Base-by-base conservation (phyloP, 495 filamentous ascomycete genomes). In the Hyphodiscus hymeniophilus region DNA sequence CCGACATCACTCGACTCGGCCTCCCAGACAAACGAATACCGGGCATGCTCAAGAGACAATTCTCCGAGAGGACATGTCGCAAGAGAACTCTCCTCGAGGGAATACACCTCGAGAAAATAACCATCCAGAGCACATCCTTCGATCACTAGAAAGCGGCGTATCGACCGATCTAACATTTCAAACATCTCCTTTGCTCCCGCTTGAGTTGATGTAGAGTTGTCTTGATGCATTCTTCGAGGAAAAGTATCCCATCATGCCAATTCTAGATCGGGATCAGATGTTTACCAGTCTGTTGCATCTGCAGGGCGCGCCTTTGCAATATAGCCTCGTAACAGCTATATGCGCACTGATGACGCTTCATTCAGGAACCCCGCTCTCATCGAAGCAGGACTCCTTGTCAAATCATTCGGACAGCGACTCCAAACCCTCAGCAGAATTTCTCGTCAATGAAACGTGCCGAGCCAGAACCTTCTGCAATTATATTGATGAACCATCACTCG, bases 191-290 rank as follows among this genome's bases (percentile, higher is more conserved):
- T 7, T 55, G 8, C 13, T 55, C 8, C 24, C 47, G 6, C 17
- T 4, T 2, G 41, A 50, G 7, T 7, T 50, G 12, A 46, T 55
- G 8, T 20, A 22, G 26, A 32, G 18, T n/a, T 55, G 52, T 23
- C 1, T 55, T 22, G 30, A 55, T 47, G 52, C 47, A 6, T 55
- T 55, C 35, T 55, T 55, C 42, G 42, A 23, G 12, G 40, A 55
- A 11, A 55, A 50, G 38, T 55, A 50, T 21, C 52, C 47, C 2
- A 50, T 55, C 24, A 50, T 46, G 47, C 52, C 52, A 36, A 44
- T 55, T 24, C 15, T 55, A 7, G 35, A 50, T 21, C 24, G 16
- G 12, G 41, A 45, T 16, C 8, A 32, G 13, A 36, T 41, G 2
- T 47, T 24, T 24, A 20, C 32, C 26, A 28, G 23, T 3, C 16